These are phyloP conservation scores for Naegleria fowleri DNA, from an alignment of 208 protist genomes.

Conservation along the genomic window DNA sequence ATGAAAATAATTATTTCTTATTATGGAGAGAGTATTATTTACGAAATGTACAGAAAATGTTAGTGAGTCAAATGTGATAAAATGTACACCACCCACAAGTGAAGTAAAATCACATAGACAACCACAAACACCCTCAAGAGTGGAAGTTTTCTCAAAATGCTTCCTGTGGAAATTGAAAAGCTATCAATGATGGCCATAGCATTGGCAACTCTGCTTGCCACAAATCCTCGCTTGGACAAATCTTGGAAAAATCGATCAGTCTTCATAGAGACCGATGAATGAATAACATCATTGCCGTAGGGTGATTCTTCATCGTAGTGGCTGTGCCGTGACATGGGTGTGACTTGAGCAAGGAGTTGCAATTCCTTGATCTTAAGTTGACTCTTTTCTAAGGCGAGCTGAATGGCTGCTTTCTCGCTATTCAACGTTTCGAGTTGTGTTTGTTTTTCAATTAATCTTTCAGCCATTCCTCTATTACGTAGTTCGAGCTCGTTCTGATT, in stretches of 20 bases:
- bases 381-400: neutral
- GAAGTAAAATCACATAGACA: neutral
- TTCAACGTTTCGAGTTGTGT: constrained; percentile 19
- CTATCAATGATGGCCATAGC: neutral
- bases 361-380: constrained; percentile 4
- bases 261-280: neutral
- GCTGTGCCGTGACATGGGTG: neutral
- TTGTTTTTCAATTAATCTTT: constrained; percentile 26
- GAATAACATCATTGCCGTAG: neutral
- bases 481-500: constrained; percentile 3
- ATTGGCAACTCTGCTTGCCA: neutral
- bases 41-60: too few species aligned
- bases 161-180: neutral
- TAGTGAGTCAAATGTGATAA: neutral
- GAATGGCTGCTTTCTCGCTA: constrained; percentile 5
- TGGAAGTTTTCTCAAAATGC: neutral
- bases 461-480: constrained; percentile 9
- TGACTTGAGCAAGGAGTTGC: neutral
- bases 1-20: too few species aligned
- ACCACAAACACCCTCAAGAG: constrained; percentile 4
- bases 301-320: neutral
- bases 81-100: constrained; percentile 7
- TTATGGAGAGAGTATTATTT: too few species aligned
- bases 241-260: constrained; percentile 10
- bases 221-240: neutral